Base-by-base conservation (phyloP, 768 basidiomycete genomes). In the Tylopilus plumbeoviolaceoides region DNA sequence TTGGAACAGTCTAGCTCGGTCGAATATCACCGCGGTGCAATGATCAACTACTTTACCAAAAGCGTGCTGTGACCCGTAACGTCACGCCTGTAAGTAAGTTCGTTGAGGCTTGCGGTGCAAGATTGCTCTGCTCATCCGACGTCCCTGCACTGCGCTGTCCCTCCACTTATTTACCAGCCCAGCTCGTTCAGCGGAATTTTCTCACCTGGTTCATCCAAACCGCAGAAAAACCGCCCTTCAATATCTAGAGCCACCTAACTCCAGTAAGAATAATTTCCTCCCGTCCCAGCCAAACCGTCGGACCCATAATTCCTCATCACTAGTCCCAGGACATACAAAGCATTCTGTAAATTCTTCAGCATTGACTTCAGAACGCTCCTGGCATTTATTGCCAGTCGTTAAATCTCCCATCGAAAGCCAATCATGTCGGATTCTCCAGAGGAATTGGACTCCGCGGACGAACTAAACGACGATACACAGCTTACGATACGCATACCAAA, bases 401-500 rank as follows among this genome's bases (percentile, higher is more conserved):
- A 42, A 44, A 47, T 43, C 56, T 31, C 31, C 47, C 52, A 42
- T 55, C 53, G 21, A 51, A 47, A 53, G n/a, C 41, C 53, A 49
- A 48, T 55, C 30, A 71, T 69, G 70, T 71, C 75, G 39, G 65
- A 70, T 48, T 71, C 70, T 35, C 66, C 62, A 45, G 70, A 75
- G 31, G 74, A 71, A 61, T 56, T 66, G 59, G 72, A 73, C 57
- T 70, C 71, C 30, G 61, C 66, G 25, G 73, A 69, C 54, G 75
- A 75, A 51, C 58, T 63, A 51, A 69, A 70, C 52, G 79, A 78
- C 65, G 79, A 81, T 63, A 72, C 72, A 45, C 79, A 78, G 55
- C 73, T 85, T 59, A 83, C 78, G 44, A 84, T 85, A 60, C 75
- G 79, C 53, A 85, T 86, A 58, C 84, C 84, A 3, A 85, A 84